Conservation (phyloP, 805 yeast species). For the Diddensiella transvaalensis region DNA sequence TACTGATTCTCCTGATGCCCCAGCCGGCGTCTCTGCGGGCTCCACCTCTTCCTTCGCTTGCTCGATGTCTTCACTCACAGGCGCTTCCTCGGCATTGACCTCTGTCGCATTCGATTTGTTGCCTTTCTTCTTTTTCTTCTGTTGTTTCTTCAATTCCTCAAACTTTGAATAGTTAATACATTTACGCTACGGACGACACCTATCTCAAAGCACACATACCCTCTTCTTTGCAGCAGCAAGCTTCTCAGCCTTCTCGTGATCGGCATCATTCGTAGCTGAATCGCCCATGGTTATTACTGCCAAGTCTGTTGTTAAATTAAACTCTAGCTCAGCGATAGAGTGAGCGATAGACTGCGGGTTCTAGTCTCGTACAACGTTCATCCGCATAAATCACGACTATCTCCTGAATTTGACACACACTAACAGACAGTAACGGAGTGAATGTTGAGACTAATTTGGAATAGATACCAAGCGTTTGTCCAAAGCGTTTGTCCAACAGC, state of each 20-base stretch:
- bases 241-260: constrained; percentile 50
- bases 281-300: no score
- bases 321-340: no score
- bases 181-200: no score
- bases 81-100: constrained; percentile 12
- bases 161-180: constrained; percentile 35
- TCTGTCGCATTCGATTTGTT: constrained; percentile 24
- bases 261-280: constrained; percentile 27
- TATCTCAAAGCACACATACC: constrained; percentile 36
- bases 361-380: no score
- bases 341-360: no score
- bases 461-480: no score
- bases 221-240: constrained; percentile 72
- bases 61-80: constrained; percentile 9
- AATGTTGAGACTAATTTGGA: no score
- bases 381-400: no score
- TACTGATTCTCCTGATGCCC: constrained; percentile 12
- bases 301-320: no score
- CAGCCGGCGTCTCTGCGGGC: constrained; percentile 7
- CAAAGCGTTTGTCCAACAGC: no score
- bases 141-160: constrained; percentile 61
- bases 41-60: constrained; percentile 19
- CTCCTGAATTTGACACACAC: no score
- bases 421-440: no score
- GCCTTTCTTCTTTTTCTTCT: constrained; percentile 52